phyloP scores from a whole-genome alignment of 345 rosid species.

The Populus ilicifolia region DNA sequence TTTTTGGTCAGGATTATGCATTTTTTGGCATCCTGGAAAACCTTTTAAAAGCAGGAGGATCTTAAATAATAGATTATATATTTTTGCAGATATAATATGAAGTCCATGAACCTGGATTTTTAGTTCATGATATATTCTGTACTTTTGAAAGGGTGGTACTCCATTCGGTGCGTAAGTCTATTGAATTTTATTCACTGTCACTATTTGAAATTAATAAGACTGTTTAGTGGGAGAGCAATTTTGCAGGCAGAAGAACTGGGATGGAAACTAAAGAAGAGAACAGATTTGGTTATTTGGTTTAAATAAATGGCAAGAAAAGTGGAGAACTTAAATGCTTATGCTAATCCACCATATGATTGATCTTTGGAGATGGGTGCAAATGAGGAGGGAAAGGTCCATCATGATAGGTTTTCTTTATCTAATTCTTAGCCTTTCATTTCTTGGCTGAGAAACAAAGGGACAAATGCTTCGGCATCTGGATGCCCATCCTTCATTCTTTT shows the following conservation, averaged over 20 bases:
- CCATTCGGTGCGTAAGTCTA: background rate
- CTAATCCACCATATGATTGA: background rate
- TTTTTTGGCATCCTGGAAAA: background rate
- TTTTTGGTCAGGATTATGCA: background rate
- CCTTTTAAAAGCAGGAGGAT: background rate
- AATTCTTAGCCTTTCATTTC: background rate
- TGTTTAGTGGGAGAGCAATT: background rate
- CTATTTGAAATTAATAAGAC: background rate
- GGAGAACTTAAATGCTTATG: background rate
- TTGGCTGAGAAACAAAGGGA: background rate
- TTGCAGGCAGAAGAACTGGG: constrained; percentile 4
- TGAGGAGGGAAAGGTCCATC: background rate
- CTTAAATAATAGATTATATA: background rate
- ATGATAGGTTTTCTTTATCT: background rate
- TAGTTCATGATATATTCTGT: background rate
- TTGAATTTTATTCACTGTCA: background rate
- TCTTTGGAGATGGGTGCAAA: background rate
- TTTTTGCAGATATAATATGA: background rate
- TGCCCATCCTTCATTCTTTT: background rate
- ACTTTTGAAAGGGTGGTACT: background rate
- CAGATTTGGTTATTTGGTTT: background rate
- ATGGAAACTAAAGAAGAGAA: background rate
- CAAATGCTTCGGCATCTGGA: background rate
- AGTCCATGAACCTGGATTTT: background rate
- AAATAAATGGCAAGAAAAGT: background rate